phyloP scores from a whole-genome alignment of 768 basidiomycete genomes.

The Tubosaeta sp. region DNA sequence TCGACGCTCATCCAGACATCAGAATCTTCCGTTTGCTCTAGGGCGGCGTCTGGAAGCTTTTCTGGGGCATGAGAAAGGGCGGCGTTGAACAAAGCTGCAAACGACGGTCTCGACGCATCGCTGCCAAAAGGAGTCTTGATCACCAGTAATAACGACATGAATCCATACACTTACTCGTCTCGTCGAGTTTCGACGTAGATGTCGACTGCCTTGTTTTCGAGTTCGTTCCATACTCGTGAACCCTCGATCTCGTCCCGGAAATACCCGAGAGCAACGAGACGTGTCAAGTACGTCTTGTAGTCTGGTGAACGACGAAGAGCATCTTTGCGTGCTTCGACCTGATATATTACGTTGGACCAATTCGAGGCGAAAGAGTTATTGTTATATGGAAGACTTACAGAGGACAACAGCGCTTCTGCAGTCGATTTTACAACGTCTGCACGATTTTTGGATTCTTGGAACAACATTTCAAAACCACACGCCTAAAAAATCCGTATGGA shows the following conservation, averaged over 20 bases:
- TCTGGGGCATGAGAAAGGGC: conserved; percentile 48
- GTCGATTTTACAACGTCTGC: conserved; percentile 35
- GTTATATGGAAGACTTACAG: conserved; percentile 37
- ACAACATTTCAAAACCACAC: conserved; percentile 96
- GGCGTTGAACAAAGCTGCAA: conserved; percentile 65
- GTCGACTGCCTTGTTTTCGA: conserved; percentile 67
- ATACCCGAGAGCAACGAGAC: conserved; percentile 61
- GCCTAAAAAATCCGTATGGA: conserved; percentile 45
- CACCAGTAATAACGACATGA: neutral
- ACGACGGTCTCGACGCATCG: conserved; percentile 64
- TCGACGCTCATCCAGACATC: conserved; percentile 89
- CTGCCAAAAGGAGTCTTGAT: conserved; percentile 29
- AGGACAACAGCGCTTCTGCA: conserved; percentile 38
- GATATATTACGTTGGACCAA: neutral
- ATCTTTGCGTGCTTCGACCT: conserved; percentile 67
- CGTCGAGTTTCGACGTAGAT: conserved; percentile 60
- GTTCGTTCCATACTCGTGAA: conserved; percentile 67
- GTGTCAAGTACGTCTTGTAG: conserved; percentile 67
- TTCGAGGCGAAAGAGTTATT: neutral
- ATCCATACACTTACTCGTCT: conserved; percentile 54
- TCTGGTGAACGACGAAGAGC: conserved; percentile 62
- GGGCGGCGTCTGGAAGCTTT: conserved; percentile 12
- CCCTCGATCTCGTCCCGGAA: conserved; percentile 78
- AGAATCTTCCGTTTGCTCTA: conserved; percentile 50
- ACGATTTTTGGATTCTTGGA: conserved; percentile 73